Percentiles rank a stretch among this genome's conserved stretches.
phyloP scores from a whole-genome alignment of 2,329 filamentous ascomycete species.

The Myriosclerotinia curreyana region DNA sequence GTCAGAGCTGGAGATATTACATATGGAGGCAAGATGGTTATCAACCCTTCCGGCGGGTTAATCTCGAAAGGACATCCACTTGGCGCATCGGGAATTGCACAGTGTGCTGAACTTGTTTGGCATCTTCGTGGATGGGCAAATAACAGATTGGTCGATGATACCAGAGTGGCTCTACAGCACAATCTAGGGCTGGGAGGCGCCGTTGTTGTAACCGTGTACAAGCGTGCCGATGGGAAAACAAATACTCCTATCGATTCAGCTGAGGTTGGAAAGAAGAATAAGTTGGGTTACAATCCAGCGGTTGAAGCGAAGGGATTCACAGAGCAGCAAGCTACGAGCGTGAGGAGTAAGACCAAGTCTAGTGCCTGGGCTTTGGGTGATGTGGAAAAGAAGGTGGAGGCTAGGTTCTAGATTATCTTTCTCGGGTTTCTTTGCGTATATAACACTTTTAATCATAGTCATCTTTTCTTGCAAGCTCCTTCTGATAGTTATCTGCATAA shows the following conservation, averaged over 20 bases:
- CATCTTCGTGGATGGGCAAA: slow-evolving; percentile 95
- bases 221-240: slow-evolving; percentile 73
- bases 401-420: slow-evolving; percentile 52
- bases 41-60: slow-evolving; percentile 91
- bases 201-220: slow-evolving; percentile 86
- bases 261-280: slow-evolving; percentile 62
- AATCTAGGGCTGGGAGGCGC: slow-evolving; percentile 91
- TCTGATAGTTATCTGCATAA: too few relatives aligned
- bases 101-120: slow-evolving; percentile 94
- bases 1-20: slow-evolving; percentile 86
- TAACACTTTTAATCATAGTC: background rate
- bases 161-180: slow-evolving; percentile 77
- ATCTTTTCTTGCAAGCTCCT: background rate
- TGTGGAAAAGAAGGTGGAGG: slow-evolving; percentile 68
- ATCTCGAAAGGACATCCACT: slow-evolving; percentile 96
- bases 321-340: slow-evolving; percentile 64
- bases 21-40: slow-evolving; percentile 71
- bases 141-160: slow-evolving; percentile 70
- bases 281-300: slow-evolving; percentile 87
- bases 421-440: background rate
- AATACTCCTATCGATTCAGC: slow-evolving; percentile 60
- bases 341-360: slow-evolving; percentile 63
- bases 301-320: slow-evolving; percentile 88
- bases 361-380: slow-evolving; percentile 79
- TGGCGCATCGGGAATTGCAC: slow-evolving; percentile 89